Evolutionary conservation across 2,329 filamentous ascomycete genomes (phyloP).

Genomic region (Colletotrichum sp.): DNA sequence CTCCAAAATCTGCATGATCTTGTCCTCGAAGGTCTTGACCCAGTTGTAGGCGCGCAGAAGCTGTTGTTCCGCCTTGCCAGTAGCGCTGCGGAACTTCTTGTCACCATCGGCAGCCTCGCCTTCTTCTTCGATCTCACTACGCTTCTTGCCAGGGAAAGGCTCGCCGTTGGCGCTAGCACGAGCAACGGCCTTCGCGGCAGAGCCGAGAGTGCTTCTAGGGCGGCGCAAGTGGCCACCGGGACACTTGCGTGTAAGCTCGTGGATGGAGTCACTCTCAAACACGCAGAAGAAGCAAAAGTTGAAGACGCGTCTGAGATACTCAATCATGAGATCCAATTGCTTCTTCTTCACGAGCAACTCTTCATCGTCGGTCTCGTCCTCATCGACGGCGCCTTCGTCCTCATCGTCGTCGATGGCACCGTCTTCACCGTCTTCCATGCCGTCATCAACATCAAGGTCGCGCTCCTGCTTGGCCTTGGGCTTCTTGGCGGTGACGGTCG

Average conservation of each 20-base stretch:
- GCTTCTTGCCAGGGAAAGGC: slow-evolving; percentile 84
- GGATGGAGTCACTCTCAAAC: slow-evolving; percentile 96
- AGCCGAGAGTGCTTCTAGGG: slow-evolving; percentile 84
- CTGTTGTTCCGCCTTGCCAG: slow-evolving; percentile 85
- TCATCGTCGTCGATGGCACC: slow-evolving; percentile 78
- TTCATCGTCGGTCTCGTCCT: slow-evolving; percentile 87
- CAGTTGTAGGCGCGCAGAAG: slow-evolving; percentile 96
- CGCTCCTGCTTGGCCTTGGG: slow-evolving; percentile 64
- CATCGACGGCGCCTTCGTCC: slow-evolving; percentile 78
- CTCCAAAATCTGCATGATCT: slow-evolving; percentile 89
- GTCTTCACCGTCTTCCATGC: slow-evolving; percentile 66
- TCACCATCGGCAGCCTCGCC: slow-evolving; percentile 71
- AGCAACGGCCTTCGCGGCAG: slow-evolving; percentile 82
- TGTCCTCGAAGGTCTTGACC: slow-evolving; percentile 99
- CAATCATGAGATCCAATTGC: slow-evolving; percentile 91
- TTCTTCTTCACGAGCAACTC: slow-evolving; percentile 93
- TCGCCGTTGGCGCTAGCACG: slow-evolving; percentile 83
- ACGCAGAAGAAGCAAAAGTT: slow-evolving; percentile 99
- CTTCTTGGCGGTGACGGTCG: slow-evolving; percentile 58
- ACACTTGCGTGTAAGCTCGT: slow-evolving; percentile 94
- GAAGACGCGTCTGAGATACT: slow-evolving; percentile 95
- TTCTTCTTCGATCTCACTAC: slow-evolving; percentile 66
- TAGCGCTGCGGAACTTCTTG: slow-evolving; percentile 73
- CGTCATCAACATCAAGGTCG: slow-evolving; percentile 64
- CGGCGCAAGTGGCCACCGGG: slow-evolving; percentile 96